Evolutionary conservation across 2,329 filamentous ascomycete genomes (phyloP).

Genomic region (Zasmidium cellare): DNA sequence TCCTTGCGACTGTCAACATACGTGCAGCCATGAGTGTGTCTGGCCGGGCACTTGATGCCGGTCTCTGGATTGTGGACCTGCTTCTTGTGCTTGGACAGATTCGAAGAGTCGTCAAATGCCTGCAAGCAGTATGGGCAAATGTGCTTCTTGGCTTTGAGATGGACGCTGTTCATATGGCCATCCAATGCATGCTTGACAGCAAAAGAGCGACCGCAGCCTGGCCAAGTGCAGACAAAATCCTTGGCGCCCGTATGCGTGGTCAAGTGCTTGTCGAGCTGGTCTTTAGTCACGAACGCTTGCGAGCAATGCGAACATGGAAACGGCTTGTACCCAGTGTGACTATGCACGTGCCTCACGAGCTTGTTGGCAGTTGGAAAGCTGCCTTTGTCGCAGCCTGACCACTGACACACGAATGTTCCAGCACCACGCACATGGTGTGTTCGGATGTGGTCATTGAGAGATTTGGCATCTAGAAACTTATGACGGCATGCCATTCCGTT

Average conservation of each 20-base stretch:
- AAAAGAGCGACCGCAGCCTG: slow-evolving; percentile 53
- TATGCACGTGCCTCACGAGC: slow-evolving; percentile 64
- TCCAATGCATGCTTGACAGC: slow-evolving; percentile 65
- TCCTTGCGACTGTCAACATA: slow-evolving; percentile 28
- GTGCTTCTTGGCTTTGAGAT: slow-evolving; percentile 48
- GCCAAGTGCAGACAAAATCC: slow-evolving; percentile 57
- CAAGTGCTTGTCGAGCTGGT: slow-evolving; percentile 67
- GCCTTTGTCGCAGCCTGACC: slow-evolving; percentile 56
- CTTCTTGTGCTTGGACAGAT: slow-evolving; percentile 36
- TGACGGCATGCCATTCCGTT: slow-evolving; percentile 25
- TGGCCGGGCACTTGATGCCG: slow-evolving; percentile 24
- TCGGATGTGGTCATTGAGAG: slow-evolving; percentile 59
- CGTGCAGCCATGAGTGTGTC: slow-evolving; percentile 23
- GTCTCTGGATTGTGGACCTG: slow-evolving; percentile 28
- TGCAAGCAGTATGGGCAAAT: slow-evolving; percentile 34
- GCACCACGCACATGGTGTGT: slow-evolving; percentile 47
- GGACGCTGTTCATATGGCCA: slow-evolving; percentile 61
- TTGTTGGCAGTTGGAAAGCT: slow-evolving; percentile 46
- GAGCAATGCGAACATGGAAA: slow-evolving; percentile 55
- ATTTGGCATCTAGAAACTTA: slow-evolving; percentile 47
- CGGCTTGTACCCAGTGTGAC: slow-evolving; percentile 58
- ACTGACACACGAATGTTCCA: slow-evolving; percentile 39
- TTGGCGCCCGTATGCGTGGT: slow-evolving; percentile 67
- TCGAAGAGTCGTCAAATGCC: slow-evolving; percentile 38
- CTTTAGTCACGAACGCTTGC: slow-evolving; percentile 63